These are phyloP conservation scores for Zangia roseola DNA, from an alignment of 768 basidiomycete genomes.

Conservation along the genomic window DNA sequence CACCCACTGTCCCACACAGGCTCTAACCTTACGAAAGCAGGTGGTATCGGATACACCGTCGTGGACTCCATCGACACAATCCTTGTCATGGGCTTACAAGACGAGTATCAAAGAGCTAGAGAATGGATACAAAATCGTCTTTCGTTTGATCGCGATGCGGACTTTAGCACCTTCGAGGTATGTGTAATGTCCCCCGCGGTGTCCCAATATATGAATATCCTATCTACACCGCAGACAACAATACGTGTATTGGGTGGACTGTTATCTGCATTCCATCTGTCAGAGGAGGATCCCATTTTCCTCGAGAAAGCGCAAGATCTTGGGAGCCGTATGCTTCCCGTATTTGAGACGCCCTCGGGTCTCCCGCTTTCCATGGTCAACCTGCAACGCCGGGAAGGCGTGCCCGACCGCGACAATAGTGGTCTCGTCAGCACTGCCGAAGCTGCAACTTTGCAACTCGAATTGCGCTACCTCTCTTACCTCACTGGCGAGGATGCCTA, in stretches of 20 bases:
- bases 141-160: slow-evolving; percentile 72
- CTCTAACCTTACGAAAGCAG: slow-evolving; percentile 72
- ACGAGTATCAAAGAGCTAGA: slow-evolving; percentile 76
- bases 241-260: slow-evolving; percentile 92
- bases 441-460: slow-evolving; percentile 85
- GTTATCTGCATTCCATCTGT: slow-evolving; percentile 80
- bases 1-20: slow-evolving; percentile 78
- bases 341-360: slow-evolving; percentile 79
- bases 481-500: slow-evolving; percentile 76
- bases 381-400: slow-evolving; percentile 57
- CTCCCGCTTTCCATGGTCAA: slow-evolving; percentile 83
- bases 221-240: slow-evolving; percentile 59
- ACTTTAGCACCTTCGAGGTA: slow-evolving; percentile 91
- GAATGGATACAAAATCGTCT: slow-evolving; percentile 72
- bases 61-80: slow-evolving; percentile 87
- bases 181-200: slow-evolving; percentile 17
- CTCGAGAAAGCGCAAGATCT: slow-evolving; percentile 80
- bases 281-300: slow-evolving; percentile 63
- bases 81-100: slow-evolving; percentile 77
- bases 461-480: slow-evolving; percentile 83
- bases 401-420: slow-evolving; percentile 56
- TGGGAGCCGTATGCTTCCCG: slow-evolving; percentile 80
- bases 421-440: slow-evolving; percentile 80
- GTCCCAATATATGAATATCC: slow-evolving; percentile 1
- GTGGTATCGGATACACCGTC: slow-evolving; percentile 87